phyloP scores from a whole-genome alignment of 1,139 yeast genomes.

The Yamadazyma membranifaciens region DNA sequence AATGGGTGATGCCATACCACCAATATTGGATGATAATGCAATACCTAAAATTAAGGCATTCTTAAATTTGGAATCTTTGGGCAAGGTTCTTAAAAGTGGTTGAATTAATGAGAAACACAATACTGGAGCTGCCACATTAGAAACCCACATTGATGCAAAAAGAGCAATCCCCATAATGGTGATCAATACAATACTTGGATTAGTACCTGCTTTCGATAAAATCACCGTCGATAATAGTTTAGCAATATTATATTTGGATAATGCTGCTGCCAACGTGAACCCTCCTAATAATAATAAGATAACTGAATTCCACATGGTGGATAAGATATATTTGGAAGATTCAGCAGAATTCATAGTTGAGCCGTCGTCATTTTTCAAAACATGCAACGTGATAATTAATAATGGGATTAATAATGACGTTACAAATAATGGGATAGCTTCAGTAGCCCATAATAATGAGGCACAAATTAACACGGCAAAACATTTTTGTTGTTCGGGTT shows the following conservation, averaged over 20 bases:
- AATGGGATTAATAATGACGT: constrained; percentile 66
- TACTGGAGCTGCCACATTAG: constrained; percentile 78
- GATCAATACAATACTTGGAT: constrained; percentile 59
- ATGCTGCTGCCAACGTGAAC: constrained; percentile 70
- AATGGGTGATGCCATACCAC: constrained; percentile 82
- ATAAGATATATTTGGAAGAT: constrained; percentile 54
- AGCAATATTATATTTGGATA: constrained; percentile 70
- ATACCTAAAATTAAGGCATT: constrained; percentile 68
- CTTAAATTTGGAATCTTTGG: constrained; percentile 59
- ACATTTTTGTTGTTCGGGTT: constrained; percentile 60
- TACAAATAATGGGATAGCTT: constrained; percentile 66
- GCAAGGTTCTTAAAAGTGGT: constrained; percentile 62
- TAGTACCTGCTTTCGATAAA: constrained; percentile 62
- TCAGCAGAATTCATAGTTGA: constrained; percentile 49
- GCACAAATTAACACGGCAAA: constrained; percentile 68
- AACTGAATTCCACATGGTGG: constrained; percentile 74
- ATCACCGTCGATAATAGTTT: constrained; percentile 66
- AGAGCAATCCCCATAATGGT: constrained; percentile 68
- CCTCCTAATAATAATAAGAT: constrained; percentile 71
- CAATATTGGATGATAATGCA: constrained; percentile 69
- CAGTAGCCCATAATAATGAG: constrained; percentile 74
- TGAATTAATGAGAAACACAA: constrained; percentile 65
- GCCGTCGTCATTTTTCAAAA: constrained; percentile 58
- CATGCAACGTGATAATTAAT: constrained; percentile 53
- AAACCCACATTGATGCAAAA: constrained; percentile 76